Evolutionary conservation across 169 alveolate genomes (phyloP).

Genomic region (Eimeria nieschulzi): DNA sequence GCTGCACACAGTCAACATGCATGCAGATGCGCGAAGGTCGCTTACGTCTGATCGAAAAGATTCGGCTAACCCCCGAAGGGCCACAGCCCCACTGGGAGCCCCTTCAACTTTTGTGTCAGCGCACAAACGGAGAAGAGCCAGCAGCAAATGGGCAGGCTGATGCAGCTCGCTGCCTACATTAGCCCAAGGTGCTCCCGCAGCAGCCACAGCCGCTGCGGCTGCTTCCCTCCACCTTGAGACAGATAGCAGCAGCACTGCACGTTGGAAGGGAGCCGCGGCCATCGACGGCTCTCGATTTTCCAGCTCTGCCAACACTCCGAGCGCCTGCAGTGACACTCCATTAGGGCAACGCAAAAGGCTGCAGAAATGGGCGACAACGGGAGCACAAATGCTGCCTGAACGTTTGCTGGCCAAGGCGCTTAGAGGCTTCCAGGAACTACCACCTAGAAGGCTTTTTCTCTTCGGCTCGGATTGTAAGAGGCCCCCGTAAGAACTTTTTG

Average conservation of each 20-base stretch:
- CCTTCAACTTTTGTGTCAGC: not conserved
- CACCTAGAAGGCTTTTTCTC: no score
- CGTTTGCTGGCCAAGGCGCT: not conserved
- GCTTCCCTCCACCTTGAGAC: slow-evolving; percentile 32
- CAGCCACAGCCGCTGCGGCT: slow-evolving; percentile 46
- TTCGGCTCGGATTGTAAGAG: no score
- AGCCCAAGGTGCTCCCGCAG: not conserved
- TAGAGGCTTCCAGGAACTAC: no score
- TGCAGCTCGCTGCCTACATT: slow-evolving; percentile 3
- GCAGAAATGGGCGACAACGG: not conserved
- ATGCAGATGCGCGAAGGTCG: no score
- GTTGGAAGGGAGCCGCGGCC: slow-evolving; percentile 15
- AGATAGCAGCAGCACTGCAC: slow-evolving; percentile 30
- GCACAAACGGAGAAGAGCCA: slow-evolving; percentile 20
- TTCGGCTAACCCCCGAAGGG: not conserved
- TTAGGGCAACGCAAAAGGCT: not conserved
- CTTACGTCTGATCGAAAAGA: slow-evolving; percentile 3
- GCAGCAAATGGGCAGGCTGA: slow-evolving; percentile 35
- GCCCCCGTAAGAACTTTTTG: no score
- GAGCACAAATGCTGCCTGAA: not conserved
- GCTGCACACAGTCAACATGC: no score
- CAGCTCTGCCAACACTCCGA: not conserved
- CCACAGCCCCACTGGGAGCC: not conserved
- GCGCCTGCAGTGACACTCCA: slow-evolving; percentile 19
- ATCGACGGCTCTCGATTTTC: slow-evolving; percentile 16